A percentile compares a stretch with the other conserved stretches of the same genome.
Conservation (phyloP, 257 asterid species). For the Solanum piurae region DNA sequence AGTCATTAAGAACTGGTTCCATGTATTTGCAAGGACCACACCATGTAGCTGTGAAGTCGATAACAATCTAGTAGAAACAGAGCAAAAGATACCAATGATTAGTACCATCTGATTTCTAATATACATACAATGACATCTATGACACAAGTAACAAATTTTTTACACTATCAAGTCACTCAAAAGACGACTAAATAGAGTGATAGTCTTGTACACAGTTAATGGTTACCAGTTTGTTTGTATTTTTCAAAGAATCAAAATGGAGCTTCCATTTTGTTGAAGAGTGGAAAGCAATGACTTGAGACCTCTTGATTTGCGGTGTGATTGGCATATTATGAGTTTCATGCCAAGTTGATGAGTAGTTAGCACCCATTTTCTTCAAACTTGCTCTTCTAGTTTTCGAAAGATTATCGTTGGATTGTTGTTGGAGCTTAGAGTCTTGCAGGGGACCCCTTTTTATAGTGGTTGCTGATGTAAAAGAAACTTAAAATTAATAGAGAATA, state of each 20-base stretch:
- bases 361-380: slow-evolving; percentile 26
- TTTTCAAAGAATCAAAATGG: slow-evolving; percentile 44
- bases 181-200: background rate
- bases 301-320: slow-evolving; percentile 10
- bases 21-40: slow-evolving; percentile 56
- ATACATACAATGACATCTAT: background rate
- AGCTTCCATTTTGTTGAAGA: slow-evolving; percentile 43
- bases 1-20: slow-evolving; percentile 37
- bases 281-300: slow-evolving; percentile 39
- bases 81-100: background rate
- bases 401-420: slow-evolving; percentile 1
- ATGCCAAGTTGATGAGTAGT: slow-evolving; percentile 8
- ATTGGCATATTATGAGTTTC: slow-evolving; percentile 4
- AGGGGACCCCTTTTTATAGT: slow-evolving; percentile 12
- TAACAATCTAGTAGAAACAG: slow-evolving; percentile 35
- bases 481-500: slow-evolving; percentile 9
- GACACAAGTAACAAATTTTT: background rate
- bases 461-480: background rate
- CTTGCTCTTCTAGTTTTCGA: background rate
- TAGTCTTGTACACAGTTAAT: background rate
- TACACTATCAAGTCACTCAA: background rate
- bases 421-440: background rate
- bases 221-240: slow-evolving; percentile 49
- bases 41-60: slow-evolving; percentile 71
- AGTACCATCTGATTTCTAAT: background rate